Base-by-base conservation (phyloP, 2,329 filamentous ascomycete genomes). In the Drechslera avenae region DNA sequence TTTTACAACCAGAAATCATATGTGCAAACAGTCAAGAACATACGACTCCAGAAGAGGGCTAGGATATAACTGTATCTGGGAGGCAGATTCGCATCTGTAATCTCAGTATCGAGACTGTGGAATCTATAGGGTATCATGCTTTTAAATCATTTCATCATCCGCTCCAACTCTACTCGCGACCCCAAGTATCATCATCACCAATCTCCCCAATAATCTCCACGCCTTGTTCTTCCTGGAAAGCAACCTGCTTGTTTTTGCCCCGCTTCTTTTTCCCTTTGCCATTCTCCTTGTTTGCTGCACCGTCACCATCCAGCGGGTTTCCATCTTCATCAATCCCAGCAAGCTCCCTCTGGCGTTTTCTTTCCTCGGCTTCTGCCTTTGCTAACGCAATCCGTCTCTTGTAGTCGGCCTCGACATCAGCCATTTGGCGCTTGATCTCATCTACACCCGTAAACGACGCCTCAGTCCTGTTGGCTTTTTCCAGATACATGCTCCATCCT, bases 401-500 rank as follows among this genome's bases (percentile, higher is more conserved):
- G 44, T 74, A 71, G 21, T 62, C 48, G 12, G 54, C 57, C 21
- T 61, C 56, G 4, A 67, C 56, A 4, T 56, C 63, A 7, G 59
- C 62, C 19, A 75, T 43, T 23, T 74, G 54, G 1, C 41, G 50
- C 40, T 70, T 68, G 32, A 78, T 60, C 10, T 69, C 63, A 4
- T 69, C 62, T 1, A 72, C 71, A 48, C 73, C 66, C 5, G 51
- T 72, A 57, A 78, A 79, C 0, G 63, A 61, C 0, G 62, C 65
- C 2, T 76, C 65, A 13, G 71, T 44, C 57, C 63, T 40, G 62
- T 76, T 57, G 2, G 63, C 60, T 1, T 52, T 56, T 12, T 54
- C 48, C 1, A 77, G 71, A 50, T 77, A 80, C 8, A 65, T 59
- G 23, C 74, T 66, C 54, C 79, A 73, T 43, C 75, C 67, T 0